These are phyloP conservation scores for Clavariopsis aquatica DNA, from an alignment of 495 filamentous ascomycete species.

Conservation along the genomic window DNA sequence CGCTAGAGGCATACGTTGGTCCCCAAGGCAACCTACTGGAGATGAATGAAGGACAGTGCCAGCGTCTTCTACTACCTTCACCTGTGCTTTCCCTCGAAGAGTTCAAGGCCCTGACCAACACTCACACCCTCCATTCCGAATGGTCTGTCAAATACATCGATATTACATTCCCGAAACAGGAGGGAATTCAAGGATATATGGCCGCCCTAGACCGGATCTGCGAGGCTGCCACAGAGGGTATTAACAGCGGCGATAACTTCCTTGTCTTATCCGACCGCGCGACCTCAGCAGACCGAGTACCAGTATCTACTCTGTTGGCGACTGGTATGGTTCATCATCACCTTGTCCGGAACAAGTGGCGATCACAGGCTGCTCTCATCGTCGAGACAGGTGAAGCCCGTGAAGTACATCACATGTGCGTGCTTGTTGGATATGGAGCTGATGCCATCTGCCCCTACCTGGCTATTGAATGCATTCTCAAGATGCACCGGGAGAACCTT, in stretches of 20 bases:
- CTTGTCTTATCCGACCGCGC: slow-evolving; percentile 90
- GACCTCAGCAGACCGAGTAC: slow-evolving; percentile 77
- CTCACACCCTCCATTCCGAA: slow-evolving; percentile 68
- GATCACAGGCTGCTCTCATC: slow-evolving; percentile 82
- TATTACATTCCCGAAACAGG: slow-evolving; percentile 88
- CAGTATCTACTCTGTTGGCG: slow-evolving; percentile 86
- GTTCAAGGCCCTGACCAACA: slow-evolving; percentile 85
- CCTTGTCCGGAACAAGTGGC: slow-evolving; percentile 94
- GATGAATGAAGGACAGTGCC: slow-evolving; percentile 90
- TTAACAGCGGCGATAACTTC: slow-evolving; percentile 81
- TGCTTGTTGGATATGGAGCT: slow-evolving; percentile 91
- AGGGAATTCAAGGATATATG: slow-evolving; percentile 84
- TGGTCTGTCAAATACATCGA: slow-evolving; percentile 97
- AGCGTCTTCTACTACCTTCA: slow-evolving; percentile 80
- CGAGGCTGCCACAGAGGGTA: slow-evolving; percentile 78
- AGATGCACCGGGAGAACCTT: slow-evolving; percentile 94
- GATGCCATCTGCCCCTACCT: slow-evolving; percentile 98
- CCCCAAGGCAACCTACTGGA: slow-evolving; percentile 97
- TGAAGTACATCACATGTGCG: slow-evolving; percentile 99
- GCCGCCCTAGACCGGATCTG: slow-evolving; percentile 89
- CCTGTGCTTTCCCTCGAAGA: slow-evolving; percentile 89
- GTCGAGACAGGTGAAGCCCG: slow-evolving; percentile 96
- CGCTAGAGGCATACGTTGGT: slow-evolving; percentile 94
- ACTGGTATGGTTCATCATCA: slow-evolving; percentile 97
- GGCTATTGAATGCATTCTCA: slow-evolving; percentile 95